These are phyloP conservation scores for Tetrapyrgos nigripes DNA, from an alignment of 1,284 basidiomycete species.

Conservation along the genomic window DNA sequence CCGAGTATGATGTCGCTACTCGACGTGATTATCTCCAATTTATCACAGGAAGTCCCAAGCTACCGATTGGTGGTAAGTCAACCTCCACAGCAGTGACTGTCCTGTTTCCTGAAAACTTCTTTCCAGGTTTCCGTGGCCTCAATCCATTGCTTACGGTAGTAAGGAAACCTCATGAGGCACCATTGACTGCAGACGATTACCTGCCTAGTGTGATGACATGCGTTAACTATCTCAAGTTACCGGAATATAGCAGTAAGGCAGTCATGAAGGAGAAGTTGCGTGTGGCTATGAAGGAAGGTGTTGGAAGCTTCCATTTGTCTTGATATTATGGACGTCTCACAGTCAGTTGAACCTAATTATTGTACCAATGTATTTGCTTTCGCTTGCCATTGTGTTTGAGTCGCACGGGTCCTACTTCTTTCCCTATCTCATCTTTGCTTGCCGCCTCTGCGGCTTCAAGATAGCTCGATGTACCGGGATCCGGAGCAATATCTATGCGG, in stretches of 20 bases:
- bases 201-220: conserved; percentile 99
- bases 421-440: too few relatives aligned
- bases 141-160: conserved; percentile 97
- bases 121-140: conserved; percentile 89
- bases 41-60: conserved; percentile 93
- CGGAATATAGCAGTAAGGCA: conserved; percentile 88
- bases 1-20: conserved; percentile 74
- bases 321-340: conserved; percentile 49
- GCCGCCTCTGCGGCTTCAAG: too few relatives aligned
- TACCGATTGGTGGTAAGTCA: conserved; percentile 87
- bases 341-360: neutral
- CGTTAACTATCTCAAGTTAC: conserved; percentile 95
- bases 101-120: neutral
- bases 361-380: too few relatives aligned
- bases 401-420: too few relatives aligned
- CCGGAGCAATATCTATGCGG: too few relatives aligned
- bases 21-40: conserved; percentile 95
- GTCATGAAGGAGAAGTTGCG: conserved; percentile 83
- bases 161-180: conserved; percentile 93
- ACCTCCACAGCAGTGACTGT: neutral
- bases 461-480: too few relatives aligned
- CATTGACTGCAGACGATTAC: conserved; percentile 92
- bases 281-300: conserved; percentile 88
- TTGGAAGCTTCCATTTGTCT: conserved; percentile 95
- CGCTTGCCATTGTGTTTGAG: too few relatives aligned